Conservation (phyloP, 2,329 filamentous ascomycete genomes). For the Aspergillus jensenii region DNA sequence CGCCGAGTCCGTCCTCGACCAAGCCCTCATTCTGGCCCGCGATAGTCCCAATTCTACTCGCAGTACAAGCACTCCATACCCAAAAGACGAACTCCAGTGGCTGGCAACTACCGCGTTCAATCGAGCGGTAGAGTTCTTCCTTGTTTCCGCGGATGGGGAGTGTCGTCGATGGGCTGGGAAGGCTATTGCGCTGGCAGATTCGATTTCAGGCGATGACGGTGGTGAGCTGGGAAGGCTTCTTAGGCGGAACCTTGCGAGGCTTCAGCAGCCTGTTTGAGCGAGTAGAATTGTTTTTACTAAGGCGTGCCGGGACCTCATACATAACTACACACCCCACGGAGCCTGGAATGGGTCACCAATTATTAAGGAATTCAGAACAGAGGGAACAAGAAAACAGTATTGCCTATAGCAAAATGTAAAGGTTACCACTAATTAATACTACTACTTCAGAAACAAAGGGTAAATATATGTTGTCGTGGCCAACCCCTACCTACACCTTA, state of each 20-base stretch:
- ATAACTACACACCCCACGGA: too few relatives aligned
- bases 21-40: constrained; percentile 27
- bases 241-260: constrained; percentile 27
- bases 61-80: constrained; percentile 38
- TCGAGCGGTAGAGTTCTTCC: constrained; percentile 54
- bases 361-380: too few relatives aligned
- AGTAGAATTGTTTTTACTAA: too few relatives aligned
- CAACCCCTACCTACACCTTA: too few relatives aligned
- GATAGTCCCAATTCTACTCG: not conserved
- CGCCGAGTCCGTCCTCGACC: constrained; percentile 37
- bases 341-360: too few relatives aligned
- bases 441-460: too few relatives aligned
- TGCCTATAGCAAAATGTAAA: too few relatives aligned
- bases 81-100: constrained; percentile 57
- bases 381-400: too few relatives aligned
- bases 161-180: constrained; percentile 38
- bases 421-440: too few relatives aligned
- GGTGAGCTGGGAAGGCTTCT: constrained; percentile 27
- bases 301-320: too few relatives aligned
- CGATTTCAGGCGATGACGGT: constrained; percentile 19
- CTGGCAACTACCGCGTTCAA: constrained; percentile 58
- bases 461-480: too few relatives aligned
- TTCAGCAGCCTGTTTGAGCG: constrained; percentile 10
- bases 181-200: constrained; percentile 34
- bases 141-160: constrained; percentile 28